Conservation (phyloP, 306 rosid species). For the Cicer cuneatum region DNA sequence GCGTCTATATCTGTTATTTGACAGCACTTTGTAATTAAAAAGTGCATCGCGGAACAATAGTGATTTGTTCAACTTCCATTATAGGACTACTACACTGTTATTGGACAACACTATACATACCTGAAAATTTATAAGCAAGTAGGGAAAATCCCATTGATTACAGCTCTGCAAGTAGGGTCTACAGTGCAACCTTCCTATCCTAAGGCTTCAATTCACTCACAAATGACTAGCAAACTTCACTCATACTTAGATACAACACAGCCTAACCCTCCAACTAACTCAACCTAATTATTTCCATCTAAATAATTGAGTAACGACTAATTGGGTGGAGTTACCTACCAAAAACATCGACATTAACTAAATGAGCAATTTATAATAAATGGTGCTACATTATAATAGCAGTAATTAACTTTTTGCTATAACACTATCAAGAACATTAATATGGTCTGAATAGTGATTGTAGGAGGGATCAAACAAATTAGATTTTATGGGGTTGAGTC, state of each 20-base stretch:
- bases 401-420: background rate
- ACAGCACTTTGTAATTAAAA: too few relatives aligned
- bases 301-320: background rate
- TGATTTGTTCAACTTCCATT: too few relatives aligned
- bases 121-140: background rate
- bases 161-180: background rate
- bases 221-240: background rate
- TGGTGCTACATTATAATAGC: background rate
- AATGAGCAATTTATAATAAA: slow-evolving; percentile 7
- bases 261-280: background rate
- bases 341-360: slow-evolving; percentile 25
- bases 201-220: slow-evolving; percentile 1
- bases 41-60: too few relatives aligned
- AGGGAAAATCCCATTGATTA: background rate
- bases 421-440: slow-evolving; percentile 4
- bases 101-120: background rate
- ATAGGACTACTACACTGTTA: too few relatives aligned
- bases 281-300: background rate
- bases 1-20: too few relatives aligned
- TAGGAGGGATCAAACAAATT: background rate
- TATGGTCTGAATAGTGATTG: background rate
- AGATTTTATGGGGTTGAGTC: too few relatives aligned
- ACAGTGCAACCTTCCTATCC: background rate
- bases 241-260: background rate
- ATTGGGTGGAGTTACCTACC: background rate